A percentile compares a stretch with the other conserved stretches of the same genome.
Evolutionary conservation across 2,329 filamentous ascomycete genomes (phyloP).

Genomic region (Colletotrichum tofieldiae): DNA sequence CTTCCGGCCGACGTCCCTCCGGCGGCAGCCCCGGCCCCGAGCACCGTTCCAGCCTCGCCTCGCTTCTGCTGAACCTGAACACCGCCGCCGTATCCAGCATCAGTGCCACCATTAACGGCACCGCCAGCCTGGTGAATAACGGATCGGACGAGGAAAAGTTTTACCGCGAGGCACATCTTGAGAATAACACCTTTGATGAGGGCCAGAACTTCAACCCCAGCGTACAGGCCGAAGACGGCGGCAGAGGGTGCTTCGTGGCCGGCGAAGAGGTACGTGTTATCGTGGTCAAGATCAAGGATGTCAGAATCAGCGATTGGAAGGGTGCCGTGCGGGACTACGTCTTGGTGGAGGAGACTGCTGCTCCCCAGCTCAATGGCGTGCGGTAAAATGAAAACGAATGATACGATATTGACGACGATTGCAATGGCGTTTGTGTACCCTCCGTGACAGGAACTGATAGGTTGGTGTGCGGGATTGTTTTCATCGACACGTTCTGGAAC

Average conservation of each 20-base stretch:
- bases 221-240: conserved; percentile 63
- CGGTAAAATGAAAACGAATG: conserved; percentile 43
- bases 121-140: conserved; percentile 79
- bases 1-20: conserved; percentile 72
- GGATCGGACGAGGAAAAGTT: conserved; percentile 88
- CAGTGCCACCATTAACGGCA: conserved; percentile 93
- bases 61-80: conserved; percentile 91
- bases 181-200: conserved; percentile 90
- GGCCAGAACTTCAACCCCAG: conserved; percentile 54
- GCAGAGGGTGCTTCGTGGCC: conserved; percentile 79
- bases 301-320: conserved; percentile 95
- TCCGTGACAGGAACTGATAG: background rate
- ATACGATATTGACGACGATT: background rate
- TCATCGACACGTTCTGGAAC: no score
- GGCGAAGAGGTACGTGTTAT: conserved; percentile 90
- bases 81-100: conserved; percentile 90
- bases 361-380: conserved; percentile 58
- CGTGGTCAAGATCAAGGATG: conserved; percentile 86
- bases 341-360: conserved; percentile 55
- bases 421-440: background rate
- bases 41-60: conserved; percentile 82
- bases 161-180: conserved; percentile 87
- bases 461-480: background rate
- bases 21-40: conserved; percentile 76
- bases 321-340: conserved; percentile 89